Percentiles rank a stretch among this genome's conserved stretches.
Evolutionary conservation across 257 asterid species (phyloP).

Genomic region (Parsonsia alboflavescens): DNA sequence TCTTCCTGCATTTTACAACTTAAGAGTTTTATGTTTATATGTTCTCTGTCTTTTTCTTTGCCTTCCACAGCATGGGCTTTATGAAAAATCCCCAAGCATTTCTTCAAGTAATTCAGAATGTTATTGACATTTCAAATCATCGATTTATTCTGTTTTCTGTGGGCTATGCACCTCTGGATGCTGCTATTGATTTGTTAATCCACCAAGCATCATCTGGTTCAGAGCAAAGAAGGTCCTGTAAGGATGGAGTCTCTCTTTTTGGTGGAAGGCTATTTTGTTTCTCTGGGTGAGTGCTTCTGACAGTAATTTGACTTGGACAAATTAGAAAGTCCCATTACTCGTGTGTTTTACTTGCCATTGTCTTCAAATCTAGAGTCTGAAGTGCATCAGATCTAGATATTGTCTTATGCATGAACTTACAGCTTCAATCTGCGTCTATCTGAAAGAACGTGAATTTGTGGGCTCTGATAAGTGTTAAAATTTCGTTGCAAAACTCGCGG

Average conservation of each 20-base stretch:
- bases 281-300: slow-evolving; percentile 58
- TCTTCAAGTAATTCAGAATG: slow-evolving; percentile 25
- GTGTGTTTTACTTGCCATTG: neutral
- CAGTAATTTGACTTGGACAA: slow-evolving; percentile 7
- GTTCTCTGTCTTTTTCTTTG: slow-evolving; percentile 18
- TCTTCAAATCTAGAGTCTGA: neutral
- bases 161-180: slow-evolving; percentile 76
- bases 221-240: slow-evolving; percentile 34
- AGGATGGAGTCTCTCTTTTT: slow-evolving; percentile 53
- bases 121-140: slow-evolving; percentile 41
- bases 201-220: slow-evolving; percentile 37
- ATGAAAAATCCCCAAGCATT: slow-evolving; percentile 29
- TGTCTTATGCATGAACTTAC: neutral
- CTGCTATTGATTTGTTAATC: slow-evolving; percentile 44
- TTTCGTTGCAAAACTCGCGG: neutral
- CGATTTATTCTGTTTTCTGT: slow-evolving; percentile 75
- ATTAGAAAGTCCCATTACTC: neutral
- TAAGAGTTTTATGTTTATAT: neutral
- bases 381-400: neutral
- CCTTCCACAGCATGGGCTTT: slow-evolving; percentile 84
- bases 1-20: neutral
- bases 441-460: neutral
- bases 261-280: slow-evolving; percentile 65
- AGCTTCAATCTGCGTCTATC: neutral
- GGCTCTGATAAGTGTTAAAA: slow-evolving; percentile 1